phyloP scores from a whole-genome alignment of 2,329 filamentous ascomycete genomes.

The Passalora sequoiae region DNA sequence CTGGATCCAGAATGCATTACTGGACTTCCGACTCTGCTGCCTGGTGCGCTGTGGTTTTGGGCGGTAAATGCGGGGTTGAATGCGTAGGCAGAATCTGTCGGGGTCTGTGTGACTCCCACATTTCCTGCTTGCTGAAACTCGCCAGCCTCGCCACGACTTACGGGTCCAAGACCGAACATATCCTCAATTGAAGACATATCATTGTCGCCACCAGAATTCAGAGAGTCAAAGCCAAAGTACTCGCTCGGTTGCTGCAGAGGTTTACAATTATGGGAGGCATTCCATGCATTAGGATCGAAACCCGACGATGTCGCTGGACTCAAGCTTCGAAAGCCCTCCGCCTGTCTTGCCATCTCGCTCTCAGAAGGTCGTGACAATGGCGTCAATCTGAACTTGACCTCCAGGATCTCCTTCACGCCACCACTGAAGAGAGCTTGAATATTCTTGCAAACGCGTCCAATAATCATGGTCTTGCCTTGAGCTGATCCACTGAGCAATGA shows the following conservation, averaged over 20 bases:
- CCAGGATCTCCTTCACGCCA: constrained; percentile 78
- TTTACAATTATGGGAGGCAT: constrained; percentile 62
- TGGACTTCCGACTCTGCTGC: constrained; percentile 43
- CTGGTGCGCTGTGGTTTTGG: constrained; percentile 33
- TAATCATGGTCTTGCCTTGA: constrained; percentile 67
- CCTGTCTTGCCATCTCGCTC: constrained; percentile 56
- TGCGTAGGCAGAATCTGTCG: constrained; percentile 26
- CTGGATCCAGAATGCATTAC: constrained; percentile 39
- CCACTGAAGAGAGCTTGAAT: constrained; percentile 76
- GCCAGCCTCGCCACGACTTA: constrained; percentile 17
- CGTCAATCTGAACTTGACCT: constrained; percentile 84
- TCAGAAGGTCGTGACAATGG: constrained; percentile 63
- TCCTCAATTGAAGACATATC: constrained; percentile 27
- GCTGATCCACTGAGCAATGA: constrained; percentile 65
- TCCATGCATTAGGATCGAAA: constrained; percentile 73
- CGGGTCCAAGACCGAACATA: constrained; percentile 29
- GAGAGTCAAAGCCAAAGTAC: constrained; percentile 26
- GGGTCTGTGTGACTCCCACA: constrained; percentile 32
- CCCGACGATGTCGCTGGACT: constrained; percentile 55
- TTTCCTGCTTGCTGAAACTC: constrained; percentile 21
- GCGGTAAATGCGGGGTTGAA: constrained; percentile 33
- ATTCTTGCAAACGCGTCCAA: constrained; percentile 85
- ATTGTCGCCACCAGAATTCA: constrained; percentile 17
- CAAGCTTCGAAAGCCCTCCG: constrained; percentile 56
- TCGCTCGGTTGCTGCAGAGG: constrained; percentile 45